Percentiles rank a stretch among this genome's conserved stretches.
These are phyloP conservation scores for Niveomyces coronatus DNA, from an alignment of 2,329 filamentous ascomycete genomes.

Conservation along the genomic window DNA sequence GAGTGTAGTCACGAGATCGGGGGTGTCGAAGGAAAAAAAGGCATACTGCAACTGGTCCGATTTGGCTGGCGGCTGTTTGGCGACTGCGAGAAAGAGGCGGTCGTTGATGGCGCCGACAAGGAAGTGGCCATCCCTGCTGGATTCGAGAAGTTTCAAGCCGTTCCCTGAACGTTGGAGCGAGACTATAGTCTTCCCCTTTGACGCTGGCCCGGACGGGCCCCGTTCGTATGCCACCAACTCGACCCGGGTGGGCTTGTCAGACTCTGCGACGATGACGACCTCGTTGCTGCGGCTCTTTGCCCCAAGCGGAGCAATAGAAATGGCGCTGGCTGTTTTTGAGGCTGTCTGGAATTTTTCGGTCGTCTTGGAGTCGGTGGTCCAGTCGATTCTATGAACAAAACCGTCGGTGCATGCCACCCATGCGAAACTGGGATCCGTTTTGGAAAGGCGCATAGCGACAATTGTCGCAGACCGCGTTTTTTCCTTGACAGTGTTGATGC, in stretches of 20 bases:
- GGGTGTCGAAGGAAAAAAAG: conserved; percentile 47
- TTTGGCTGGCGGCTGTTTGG: conserved; percentile 14
- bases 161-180: conserved; percentile 24
- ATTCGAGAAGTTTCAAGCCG: conserved; percentile 33
- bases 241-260: conserved; percentile 22
- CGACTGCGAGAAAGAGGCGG: conserved; percentile 25
- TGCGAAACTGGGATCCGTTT: conserved; percentile 32
- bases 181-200: conserved; percentile 26
- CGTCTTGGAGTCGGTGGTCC: conserved; percentile 38
- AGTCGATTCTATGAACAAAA: conserved; percentile 46
- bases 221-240: conserved; percentile 38
- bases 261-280: conserved; percentile 37
- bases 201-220: conserved; percentile 17
- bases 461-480: conserved; percentile 22
- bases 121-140: conserved; percentile 43
- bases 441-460: conserved; percentile 31
- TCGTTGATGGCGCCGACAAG: conserved; percentile 36
- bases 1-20: conserved; percentile 56
- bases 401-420: conserved; percentile 54
- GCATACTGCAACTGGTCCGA: conserved; percentile 34
- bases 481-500: conserved; percentile 17
- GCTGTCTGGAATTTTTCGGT: conserved; percentile 31
- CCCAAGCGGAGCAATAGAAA: conserved; percentile 28
- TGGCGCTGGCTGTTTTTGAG: conserved; percentile 34
- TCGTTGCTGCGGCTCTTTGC: conserved; percentile 30